phyloP scores from a whole-genome alignment of 805 yeast species.

The Lipomyces sp. region DNA sequence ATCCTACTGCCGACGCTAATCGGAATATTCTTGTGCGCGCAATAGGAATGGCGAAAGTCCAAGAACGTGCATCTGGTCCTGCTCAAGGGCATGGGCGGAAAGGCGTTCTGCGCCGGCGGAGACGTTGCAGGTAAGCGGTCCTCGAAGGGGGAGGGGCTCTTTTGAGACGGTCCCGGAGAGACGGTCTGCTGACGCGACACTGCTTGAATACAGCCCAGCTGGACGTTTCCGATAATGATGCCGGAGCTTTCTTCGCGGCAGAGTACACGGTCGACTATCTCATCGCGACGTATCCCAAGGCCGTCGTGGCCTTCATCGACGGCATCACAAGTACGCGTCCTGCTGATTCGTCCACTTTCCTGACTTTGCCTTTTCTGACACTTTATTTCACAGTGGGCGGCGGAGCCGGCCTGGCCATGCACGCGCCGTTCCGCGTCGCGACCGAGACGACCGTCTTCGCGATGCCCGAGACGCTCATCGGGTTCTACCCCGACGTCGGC shows the following conservation, averaged over 20 bases:
- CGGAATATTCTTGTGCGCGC: neutral
- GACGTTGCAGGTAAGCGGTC: constrained; percentile 55
- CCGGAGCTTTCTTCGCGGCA: constrained; percentile 61
- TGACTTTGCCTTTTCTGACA: neutral
- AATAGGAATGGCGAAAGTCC: constrained; percentile 45
- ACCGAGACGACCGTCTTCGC: constrained; percentile 88
- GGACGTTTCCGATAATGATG: constrained; percentile 43
- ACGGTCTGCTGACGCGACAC: constrained; percentile 1
- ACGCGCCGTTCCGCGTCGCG: constrained; percentile 89
- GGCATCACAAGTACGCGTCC: constrained; percentile 60
- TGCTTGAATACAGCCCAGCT: constrained; percentile 46
- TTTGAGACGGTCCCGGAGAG: neutral
- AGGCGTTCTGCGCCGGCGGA: constrained; percentile 93
- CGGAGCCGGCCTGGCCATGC: constrained; percentile 89
- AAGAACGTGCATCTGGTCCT: constrained; percentile 61
- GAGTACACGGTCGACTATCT: constrained; percentile 82
- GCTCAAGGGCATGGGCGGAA: constrained; percentile 57
- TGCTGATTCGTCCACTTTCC: neutral
- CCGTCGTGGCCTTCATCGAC: constrained; percentile 78
- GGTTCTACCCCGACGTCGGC: constrained; percentile 95
- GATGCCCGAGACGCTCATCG: constrained; percentile 98
- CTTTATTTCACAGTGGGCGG: constrained; percentile 68
- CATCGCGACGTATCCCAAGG: constrained; percentile 79
- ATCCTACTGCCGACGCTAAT: neutral
- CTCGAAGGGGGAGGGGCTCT: no score